These are phyloP conservation scores for Hyphopichia burtonii DNA, from an alignment of 1,139 yeast species.

Conservation along the genomic window DNA sequence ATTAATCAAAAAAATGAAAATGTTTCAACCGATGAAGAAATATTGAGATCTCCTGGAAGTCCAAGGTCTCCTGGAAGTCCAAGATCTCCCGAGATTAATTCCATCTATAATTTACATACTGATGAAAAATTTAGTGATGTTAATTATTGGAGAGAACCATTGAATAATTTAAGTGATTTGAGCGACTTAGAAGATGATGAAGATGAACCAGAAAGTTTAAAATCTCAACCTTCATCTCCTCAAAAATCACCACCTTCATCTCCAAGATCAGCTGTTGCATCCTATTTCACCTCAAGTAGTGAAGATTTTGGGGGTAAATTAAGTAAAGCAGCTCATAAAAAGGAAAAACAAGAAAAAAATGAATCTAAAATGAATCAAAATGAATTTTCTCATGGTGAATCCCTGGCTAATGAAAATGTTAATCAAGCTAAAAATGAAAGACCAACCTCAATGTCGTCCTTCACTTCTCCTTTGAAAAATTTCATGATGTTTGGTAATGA, in stretches of 20 bases:
- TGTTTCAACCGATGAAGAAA: not conserved
- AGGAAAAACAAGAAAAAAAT: not conserved
- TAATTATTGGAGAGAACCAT: slow-evolving; percentile 88
- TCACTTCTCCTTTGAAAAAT: slow-evolving; percentile 43
- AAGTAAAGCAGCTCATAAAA: not conserved
- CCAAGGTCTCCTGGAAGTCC: slow-evolving; percentile 13
- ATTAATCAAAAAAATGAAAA: slow-evolving; percentile 13
- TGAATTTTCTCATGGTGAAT: not conserved
- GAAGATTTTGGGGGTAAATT: not conserved
- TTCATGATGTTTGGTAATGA: slow-evolving; percentile 38
- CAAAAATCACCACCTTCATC: slow-evolving; percentile 2
- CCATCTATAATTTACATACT: slow-evolving; percentile 18
- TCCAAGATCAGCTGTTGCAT: slow-evolving; percentile 1
- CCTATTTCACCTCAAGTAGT: too few relatives aligned
- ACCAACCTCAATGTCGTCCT: slow-evolving; percentile 37
- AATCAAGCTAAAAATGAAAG: slow-evolving; percentile 17
- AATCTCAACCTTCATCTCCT: slow-evolving; percentile 12
- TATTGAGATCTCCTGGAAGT: slow-evolving; percentile 16
- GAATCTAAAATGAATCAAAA: not conserved
- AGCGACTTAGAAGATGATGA: slow-evolving; percentile 43
- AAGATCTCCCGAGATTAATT: slow-evolving; percentile 22
- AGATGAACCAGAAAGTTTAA: slow-evolving; percentile 6
- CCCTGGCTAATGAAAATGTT: not conserved
- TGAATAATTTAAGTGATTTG: slow-evolving; percentile 61
- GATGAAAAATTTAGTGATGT: slow-evolving; percentile 81